Evolutionary conservation across 169 alveolate genomes (phyloP), one percentile per base, ranked within the genome.

Genomic region (Sarcocystis neurona): DNA sequence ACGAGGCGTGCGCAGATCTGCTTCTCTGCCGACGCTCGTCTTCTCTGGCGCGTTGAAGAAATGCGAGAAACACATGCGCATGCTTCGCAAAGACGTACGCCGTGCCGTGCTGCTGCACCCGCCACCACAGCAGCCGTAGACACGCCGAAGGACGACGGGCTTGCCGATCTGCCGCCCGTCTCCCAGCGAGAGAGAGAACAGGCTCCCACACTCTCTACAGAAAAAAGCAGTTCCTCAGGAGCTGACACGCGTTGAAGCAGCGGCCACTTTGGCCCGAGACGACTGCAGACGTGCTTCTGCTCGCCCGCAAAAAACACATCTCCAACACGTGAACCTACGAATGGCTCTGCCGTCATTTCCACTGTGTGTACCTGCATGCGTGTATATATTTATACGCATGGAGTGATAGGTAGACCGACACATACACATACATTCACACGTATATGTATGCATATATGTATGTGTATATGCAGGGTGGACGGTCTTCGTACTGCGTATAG

Each of bases 11-110:
- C 50, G 79, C 23, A 3, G 79, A 12, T 34, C 27, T 58, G 70
- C 84, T 0, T 87, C 91, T 41, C 66, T 87, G 15, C 91, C 91
- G 20, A 48, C 86, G 30, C 91, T 87, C n/a, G 88, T 87, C 84
- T 87, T 87, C 47, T 87, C 91, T 23, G 91, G 88, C n/a, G 84
- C 91, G n/a, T 77, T 87, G 8, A 75, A 79, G n/a, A 87, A 78
- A 15, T 87, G 91, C 84, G 84, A 60, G 10, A 47, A 88, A 72
- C 91, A 85, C n/a, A 77, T 87, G 72, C 63, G 78, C 6, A 74
- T 82, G 4, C 77, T 87, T 53, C 80, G 91, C 41, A 87, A 63
- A 39, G 82, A 87, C 70, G 91, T 87, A 78, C 10, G 82, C n/a
- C n/a, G n/a, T n/a, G n/a, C n/a, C n/a, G 63, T 53, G 63, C 10